phyloP scores from a whole-genome alignment of 805 yeast species.

The Nakazawaea ishiwadae region DNA sequence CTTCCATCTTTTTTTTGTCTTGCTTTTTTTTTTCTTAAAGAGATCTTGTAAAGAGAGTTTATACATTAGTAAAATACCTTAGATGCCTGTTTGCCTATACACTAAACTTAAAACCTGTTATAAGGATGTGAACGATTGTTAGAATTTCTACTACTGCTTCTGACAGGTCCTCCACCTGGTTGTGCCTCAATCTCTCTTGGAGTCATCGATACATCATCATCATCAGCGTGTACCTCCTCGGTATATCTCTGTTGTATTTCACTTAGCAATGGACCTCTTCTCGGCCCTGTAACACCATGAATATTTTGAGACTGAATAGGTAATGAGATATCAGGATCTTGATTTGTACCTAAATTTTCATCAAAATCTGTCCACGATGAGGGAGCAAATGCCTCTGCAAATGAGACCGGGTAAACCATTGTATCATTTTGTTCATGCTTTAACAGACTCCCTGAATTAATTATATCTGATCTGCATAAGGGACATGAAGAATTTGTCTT shows the following conservation, averaged over 20 bases:
- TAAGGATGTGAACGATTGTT: not conserved
- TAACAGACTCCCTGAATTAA: conserved; percentile 19
- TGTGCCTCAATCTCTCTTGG: not conserved
- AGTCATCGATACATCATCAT: not conserved
- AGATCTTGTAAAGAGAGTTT: too few relatives aligned
- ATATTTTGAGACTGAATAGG: not conserved
- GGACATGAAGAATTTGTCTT: conserved; percentile 72
- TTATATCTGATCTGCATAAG: conserved; percentile 61
- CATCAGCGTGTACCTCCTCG: not conserved
- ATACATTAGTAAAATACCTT: too few relatives aligned
- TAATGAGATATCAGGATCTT: conserved; percentile 7
- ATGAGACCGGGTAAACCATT: conserved; percentile 23
- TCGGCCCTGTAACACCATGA: conserved; percentile 1
- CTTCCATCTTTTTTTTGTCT: too few relatives aligned
- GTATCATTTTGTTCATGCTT: conserved; percentile 8
- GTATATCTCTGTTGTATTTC: not conserved
- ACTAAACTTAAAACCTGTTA: not conserved
- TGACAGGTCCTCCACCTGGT: conserved; percentile 2
- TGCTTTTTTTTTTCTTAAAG: too few relatives aligned
- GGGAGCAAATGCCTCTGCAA: conserved; percentile 26
- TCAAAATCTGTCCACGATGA: conserved; percentile 24
- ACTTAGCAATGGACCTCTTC: conserved; percentile 4
- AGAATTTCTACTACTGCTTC: not conserved
- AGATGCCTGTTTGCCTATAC: too few relatives aligned
- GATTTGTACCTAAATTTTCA: not conserved